Evolutionary conservation across 2,329 filamentous ascomycete species (phyloP).

Genomic region (Chaetomiaceae sp.): DNA sequence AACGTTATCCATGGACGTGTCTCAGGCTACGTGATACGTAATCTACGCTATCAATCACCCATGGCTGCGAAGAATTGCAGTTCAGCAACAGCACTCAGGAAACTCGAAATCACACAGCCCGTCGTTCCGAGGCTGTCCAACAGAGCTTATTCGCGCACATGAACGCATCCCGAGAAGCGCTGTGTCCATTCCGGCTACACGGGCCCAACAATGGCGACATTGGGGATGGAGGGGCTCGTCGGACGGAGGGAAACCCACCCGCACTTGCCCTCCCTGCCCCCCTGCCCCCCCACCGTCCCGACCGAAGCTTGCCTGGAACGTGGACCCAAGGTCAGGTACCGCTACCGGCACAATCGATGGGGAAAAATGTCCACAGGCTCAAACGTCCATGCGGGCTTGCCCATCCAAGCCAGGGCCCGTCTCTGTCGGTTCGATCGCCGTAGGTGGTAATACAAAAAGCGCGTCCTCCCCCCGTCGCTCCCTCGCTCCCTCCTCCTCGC

Average conservation of each 20-base stretch:
- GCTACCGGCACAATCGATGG: conserved; percentile 11
- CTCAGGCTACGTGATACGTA: too few species aligned
- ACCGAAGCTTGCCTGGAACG: conserved; percentile 6
- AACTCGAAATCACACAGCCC: too few species aligned
- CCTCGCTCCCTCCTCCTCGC: neutral
- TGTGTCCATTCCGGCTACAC: conserved; percentile 2
- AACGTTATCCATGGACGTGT: too few species aligned
- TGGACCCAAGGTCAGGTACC: conserved; percentile 4
- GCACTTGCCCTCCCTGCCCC: neutral
- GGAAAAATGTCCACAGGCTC: conserved; percentile 12
- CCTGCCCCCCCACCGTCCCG: conserved; percentile 8
- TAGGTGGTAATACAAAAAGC: conserved; percentile 26
- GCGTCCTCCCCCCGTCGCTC: conserved; percentile 15
- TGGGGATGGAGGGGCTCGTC: conserved; percentile 10
- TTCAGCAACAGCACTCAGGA: neutral
- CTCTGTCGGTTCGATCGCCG: conserved; percentile 23
- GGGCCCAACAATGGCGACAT: conserved; percentile 14
- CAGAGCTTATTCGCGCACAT: conserved; percentile 8
- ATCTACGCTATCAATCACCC: too few species aligned
- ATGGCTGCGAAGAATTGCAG: too few species aligned
- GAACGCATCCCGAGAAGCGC: neutral
- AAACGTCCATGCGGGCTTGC: conserved; percentile 22
- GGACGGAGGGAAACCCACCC: conserved; percentile 23
- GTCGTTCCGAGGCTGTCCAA: neutral
- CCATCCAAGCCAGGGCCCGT: conserved; percentile 18